Base-by-base conservation (phyloP, 2,329 filamentous ascomycete species). In the Fusarium multiceps region DNA sequence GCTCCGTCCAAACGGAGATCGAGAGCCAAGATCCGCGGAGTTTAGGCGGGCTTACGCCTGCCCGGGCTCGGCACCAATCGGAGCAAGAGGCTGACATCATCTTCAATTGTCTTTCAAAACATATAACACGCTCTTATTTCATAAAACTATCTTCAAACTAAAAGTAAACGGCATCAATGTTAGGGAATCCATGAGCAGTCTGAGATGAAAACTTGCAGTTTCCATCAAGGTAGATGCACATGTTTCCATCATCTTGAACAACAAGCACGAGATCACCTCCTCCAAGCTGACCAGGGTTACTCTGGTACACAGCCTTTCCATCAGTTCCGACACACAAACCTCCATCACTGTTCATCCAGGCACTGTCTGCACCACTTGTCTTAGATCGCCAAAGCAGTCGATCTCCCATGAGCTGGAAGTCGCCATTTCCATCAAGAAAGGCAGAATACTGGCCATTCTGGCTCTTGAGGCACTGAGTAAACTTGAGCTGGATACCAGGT, bases 1-100 rank as follows among this genome's bases (percentile, higher is more conserved):
- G 43, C 46, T 46, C 30, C 67, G 32, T 12, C 32, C 34, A 37
- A 37, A 37, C 34, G 34, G 34, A 37, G 34, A 37, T 7, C 34
- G 18, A n/a, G 18, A 37, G 56, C 56, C 68, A 21, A 20, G 20
- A 46, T 47, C 42, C 40, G 68, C 68, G 68, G 68, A 70, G 63
- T 70, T 70, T 61, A 61, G 63, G 68, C 59, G 59, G 68, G 55
- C 68, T 70, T 71, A 60, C 40, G 55, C 49, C 45, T 40, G 40
- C 10, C n/a, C 16, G 27, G 12, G 4, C 18, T 18, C 28, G 45
- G 43, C 25, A 13, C 68, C 68, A 70, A 70, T 70, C 63, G 68
- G 68, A 68, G 25, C 14, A 12, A 25, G 25, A 30, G 55, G 30
- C 53, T 70, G 67, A 60, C 67, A 66, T 66, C 20, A 66, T 58